These are phyloP conservation scores for Teunomyces pallodes DNA, from an alignment of 805 yeast genomes.

Conservation along the genomic window DNA sequence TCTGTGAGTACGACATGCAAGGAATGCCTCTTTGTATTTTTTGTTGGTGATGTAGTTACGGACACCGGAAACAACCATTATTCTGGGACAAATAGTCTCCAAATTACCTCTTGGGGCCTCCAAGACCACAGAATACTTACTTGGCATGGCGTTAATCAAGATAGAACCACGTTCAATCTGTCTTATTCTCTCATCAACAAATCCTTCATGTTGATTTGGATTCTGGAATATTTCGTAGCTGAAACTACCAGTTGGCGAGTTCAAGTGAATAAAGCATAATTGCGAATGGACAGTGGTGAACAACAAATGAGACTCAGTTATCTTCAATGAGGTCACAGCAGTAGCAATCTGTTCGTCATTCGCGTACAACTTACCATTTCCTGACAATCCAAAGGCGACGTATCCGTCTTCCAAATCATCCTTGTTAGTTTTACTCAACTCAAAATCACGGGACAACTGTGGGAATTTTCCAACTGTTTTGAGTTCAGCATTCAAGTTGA, in stretches of 20 bases:
- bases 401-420: constrained; percentile 13
- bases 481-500: constrained; percentile 29
- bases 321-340: constrained; percentile 78
- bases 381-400: constrained; percentile 69
- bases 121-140: constrained; percentile 74
- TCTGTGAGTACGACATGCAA: constrained; percentile 84
- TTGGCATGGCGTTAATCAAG: constrained; percentile 78
- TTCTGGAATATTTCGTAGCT: constrained; percentile 35
- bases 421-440: constrained; percentile 33
- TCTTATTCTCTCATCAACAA: constrained; percentile 77
- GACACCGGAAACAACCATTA: constrained; percentile 83
- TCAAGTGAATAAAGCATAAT: constrained; percentile 76
- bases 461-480: constrained; percentile 55
- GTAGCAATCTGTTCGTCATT: constrained; percentile 57
- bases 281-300: constrained; percentile 88
- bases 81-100: constrained; percentile 91
- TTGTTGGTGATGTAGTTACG: constrained; percentile 60
- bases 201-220: constrained; percentile 16
- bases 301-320: constrained; percentile 68
- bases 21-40: constrained; percentile 70
- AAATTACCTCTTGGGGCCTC: constrained; percentile 97
- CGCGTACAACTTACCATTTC: constrained; percentile 71
- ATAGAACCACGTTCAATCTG: constrained; percentile 89
- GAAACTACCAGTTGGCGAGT: constrained; percentile 27
- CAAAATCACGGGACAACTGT: constrained; percentile 60